phyloP scores from a whole-genome alignment of 129 eudicot genomes.

The Lactuca sativa region DNA sequence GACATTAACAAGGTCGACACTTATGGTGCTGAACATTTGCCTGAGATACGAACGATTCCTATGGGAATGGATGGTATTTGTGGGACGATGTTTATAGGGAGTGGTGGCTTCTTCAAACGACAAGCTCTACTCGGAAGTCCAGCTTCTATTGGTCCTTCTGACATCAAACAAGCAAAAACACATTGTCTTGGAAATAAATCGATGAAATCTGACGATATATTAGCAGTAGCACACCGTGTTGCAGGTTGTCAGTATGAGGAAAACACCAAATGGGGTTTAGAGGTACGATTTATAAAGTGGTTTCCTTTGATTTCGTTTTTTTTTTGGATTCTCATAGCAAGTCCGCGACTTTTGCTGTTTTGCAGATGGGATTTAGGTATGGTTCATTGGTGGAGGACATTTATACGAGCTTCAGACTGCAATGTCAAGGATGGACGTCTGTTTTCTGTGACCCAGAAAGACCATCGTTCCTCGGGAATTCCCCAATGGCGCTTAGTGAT shows the following conservation, averaged over 20 bases:
- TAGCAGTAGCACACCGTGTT: conserved; percentile 29
- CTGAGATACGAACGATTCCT: conserved; percentile 24
- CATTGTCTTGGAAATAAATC: conserved; percentile 26
- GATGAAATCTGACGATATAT: conserved; percentile 13
- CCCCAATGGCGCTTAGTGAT: conserved; percentile 40
- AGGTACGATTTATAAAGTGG: conserved; percentile 18
- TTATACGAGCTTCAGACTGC: conserved; percentile 42
- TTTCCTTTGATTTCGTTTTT: neutral
- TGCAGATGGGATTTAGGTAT: conserved; percentile 62
- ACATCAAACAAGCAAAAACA: neutral
- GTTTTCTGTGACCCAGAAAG: conserved; percentile 40
- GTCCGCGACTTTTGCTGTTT: neutral
- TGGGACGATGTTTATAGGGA: conserved; percentile 53
- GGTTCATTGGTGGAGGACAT: conserved; percentile 59
- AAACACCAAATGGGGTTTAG: conserved; percentile 43
- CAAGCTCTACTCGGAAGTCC: conserved; percentile 42
- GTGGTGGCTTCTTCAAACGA: conserved; percentile 59
- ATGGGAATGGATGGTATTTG: conserved; percentile 61
- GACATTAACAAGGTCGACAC: conserved; percentile 56
- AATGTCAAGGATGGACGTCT: conserved; percentile 50
- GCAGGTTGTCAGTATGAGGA: conserved; percentile 44
- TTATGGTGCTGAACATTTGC: conserved; percentile 39
- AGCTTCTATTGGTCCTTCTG: neutral
- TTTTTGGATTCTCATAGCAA: neutral
- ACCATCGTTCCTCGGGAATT: conserved; percentile 55